A percentile compares a stretch with the other conserved stretches of the same genome.
phyloP scores from a whole-genome alignment of 1,284 basidiomycete species.

The Apiotrichum sp. region DNA sequence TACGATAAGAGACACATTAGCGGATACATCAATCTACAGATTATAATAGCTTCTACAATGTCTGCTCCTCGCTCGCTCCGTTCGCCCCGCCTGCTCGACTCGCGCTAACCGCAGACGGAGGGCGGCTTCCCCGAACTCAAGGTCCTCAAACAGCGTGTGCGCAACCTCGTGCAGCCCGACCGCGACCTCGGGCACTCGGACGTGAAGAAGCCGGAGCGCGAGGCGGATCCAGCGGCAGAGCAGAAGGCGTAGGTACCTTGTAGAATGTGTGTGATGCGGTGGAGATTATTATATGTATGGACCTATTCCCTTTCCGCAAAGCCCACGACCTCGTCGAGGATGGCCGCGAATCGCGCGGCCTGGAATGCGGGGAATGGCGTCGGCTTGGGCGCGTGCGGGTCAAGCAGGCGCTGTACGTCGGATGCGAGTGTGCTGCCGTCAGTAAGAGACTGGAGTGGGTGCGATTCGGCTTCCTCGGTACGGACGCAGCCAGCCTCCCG shows the following conservation, averaged over 20 bases:
- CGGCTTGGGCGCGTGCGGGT: not conserved
- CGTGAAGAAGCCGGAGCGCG: not conserved
- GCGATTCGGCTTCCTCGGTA: too few relatives aligned
- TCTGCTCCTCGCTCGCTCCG: too few relatives aligned
- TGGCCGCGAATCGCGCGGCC: slow-evolving; percentile 9
- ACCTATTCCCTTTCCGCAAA: not conserved
- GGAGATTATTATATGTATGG: not conserved
- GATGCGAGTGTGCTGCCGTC: slow-evolving; percentile 1
- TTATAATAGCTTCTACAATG: too few relatives aligned
- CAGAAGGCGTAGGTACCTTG: not conserved
- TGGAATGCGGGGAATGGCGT: slow-evolving; percentile 18
- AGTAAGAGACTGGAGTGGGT: not conserved
- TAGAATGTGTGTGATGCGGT: too few relatives aligned
- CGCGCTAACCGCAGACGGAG: slow-evolving; percentile 55
- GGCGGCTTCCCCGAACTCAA: slow-evolving; percentile 75
- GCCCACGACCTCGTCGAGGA: slow-evolving; percentile 15
- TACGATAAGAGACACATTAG: too few relatives aligned
- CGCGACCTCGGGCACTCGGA: slow-evolving; percentile 79
- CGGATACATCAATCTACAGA: too few relatives aligned
- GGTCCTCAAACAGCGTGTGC: slow-evolving; percentile 73
- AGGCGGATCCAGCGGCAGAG: not conserved
- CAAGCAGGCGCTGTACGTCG: slow-evolving; percentile 5
- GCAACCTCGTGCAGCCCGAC: slow-evolving; percentile 71
- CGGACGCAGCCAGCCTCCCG: not conserved
- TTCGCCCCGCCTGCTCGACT: too few relatives aligned